These are phyloP conservation scores for Benincasa hispida DNA, from an alignment of 306 rosid species.

Conservation along the genomic window DNA sequence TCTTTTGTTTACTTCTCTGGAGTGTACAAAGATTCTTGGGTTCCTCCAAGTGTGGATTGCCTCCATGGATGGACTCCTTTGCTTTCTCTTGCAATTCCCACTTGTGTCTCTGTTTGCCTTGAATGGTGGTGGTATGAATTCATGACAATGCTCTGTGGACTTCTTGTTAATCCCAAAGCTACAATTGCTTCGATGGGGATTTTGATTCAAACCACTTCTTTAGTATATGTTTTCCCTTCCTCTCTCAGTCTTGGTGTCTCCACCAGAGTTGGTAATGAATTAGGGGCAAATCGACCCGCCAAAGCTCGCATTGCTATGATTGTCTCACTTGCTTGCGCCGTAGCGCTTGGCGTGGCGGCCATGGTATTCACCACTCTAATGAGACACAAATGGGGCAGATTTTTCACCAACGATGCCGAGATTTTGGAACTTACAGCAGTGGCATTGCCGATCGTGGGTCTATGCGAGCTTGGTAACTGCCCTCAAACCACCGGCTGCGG, in stretches of 20 bases:
- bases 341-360: slow-evolving; percentile 49
- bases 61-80: slow-evolving; percentile 62
- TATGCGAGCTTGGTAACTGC: slow-evolving; percentile 94
- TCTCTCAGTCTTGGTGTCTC: slow-evolving; percentile 82
- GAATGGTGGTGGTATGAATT: slow-evolving; percentile 99
- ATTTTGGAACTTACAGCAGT: slow-evolving; percentile 58
- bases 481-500: slow-evolving; percentile 94
- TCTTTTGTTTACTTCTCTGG: slow-evolving; percentile 57
- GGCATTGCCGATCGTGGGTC: slow-evolving; percentile 71
- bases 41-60: slow-evolving; percentile 56
- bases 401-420: slow-evolving; percentile 55
- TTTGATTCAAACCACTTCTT: slow-evolving; percentile 69
- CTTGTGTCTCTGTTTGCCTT: slow-evolving; percentile 83
- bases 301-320: slow-evolving; percentile 72
- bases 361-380: slow-evolving; percentile 50
- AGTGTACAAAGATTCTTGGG: slow-evolving; percentile 81
- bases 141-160: slow-evolving; percentile 81
- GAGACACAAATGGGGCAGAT: slow-evolving; percentile 72
- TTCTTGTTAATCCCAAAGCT: slow-evolving; percentile 60
- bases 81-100: slow-evolving; percentile 60
- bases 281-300: slow-evolving; percentile 68
- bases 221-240: slow-evolving; percentile 81
- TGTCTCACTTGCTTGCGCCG: slow-evolving; percentile 44
- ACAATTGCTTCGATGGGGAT: slow-evolving; percentile 91
- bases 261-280: slow-evolving; percentile 60